phyloP scores from a whole-genome alignment of 169 alveolate species.

The Plasmodium reichenowi region DNA sequence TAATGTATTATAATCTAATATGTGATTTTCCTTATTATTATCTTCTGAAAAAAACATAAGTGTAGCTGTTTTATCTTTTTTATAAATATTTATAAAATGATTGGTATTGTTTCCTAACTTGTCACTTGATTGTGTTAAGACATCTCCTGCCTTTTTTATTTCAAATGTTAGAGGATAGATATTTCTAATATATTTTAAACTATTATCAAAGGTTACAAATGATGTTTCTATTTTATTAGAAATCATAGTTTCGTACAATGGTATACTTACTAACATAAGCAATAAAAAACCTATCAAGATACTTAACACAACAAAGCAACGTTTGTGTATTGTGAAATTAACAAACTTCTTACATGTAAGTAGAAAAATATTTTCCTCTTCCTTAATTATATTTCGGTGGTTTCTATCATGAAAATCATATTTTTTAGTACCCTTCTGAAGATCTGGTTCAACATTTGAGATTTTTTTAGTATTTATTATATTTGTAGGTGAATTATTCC shows the following conservation, averaged over 20 bases:
- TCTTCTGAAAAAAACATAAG: slow-evolving; percentile 38
- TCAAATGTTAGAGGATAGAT: slow-evolving; percentile 11
- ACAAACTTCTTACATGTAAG: slow-evolving; percentile 37
- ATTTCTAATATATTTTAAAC: background rate
- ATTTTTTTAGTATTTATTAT: too few species aligned
- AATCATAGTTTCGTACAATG: slow-evolving; percentile 20
- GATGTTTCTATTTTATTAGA: background rate
- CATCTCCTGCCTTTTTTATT: slow-evolving; percentile 11
- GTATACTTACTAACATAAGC: slow-evolving; percentile 11
- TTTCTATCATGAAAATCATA: too few species aligned
- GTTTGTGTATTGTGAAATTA: slow-evolving; percentile 14
- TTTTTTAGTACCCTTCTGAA: too few species aligned
- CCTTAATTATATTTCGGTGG: too few species aligned
- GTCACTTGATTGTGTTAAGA: slow-evolving; percentile 37
- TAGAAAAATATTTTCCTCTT: background rate
- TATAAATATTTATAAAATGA: slow-evolving; percentile 41
- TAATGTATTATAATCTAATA: slow-evolving; percentile 31
- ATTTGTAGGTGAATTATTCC: too few species aligned
- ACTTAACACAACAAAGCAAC: slow-evolving; percentile 20
- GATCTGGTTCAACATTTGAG: too few species aligned
- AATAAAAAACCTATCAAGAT: slow-evolving; percentile 20
- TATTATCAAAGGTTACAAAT: background rate
- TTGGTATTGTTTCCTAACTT: slow-evolving; percentile 17
- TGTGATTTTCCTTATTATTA: slow-evolving; percentile 2
- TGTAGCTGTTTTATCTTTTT: slow-evolving; percentile 56